Evolutionary conservation across 2,329 filamentous ascomycete species (phyloP).

Genomic region (Mycosphaerelloides madeirae): DNA sequence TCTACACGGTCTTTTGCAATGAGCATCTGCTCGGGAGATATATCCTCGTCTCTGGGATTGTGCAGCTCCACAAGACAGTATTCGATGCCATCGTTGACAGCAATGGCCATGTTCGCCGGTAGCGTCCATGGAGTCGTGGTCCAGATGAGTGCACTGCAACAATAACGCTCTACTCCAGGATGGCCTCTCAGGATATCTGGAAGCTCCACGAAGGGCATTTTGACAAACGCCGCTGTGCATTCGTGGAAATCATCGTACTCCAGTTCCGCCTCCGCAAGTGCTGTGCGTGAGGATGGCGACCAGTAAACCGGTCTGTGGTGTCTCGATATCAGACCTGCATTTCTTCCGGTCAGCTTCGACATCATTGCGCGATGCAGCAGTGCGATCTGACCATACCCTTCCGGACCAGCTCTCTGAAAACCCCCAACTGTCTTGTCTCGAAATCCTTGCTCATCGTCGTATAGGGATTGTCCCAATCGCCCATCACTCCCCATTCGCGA

Average conservation of each 20-base stretch:
- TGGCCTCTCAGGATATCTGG: slow-evolving; percentile 38
- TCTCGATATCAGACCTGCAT: slow-evolving; percentile 64
- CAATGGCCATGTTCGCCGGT: slow-evolving; percentile 86
- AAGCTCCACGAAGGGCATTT: slow-evolving; percentile 61
- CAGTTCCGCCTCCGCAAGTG: slow-evolving; percentile 76
- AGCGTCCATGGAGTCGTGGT: slow-evolving; percentile 98
- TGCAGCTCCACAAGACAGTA: slow-evolving; percentile 50
- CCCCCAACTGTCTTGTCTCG: slow-evolving; percentile 67
- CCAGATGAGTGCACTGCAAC: slow-evolving; percentile 84
- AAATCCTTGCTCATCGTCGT: slow-evolving; percentile 73
- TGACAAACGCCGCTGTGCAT: slow-evolving; percentile 71
- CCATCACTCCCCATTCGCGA: slow-evolving; percentile 70
- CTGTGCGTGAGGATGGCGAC: slow-evolving; percentile 73
- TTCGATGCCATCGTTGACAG: slow-evolving; percentile 66
- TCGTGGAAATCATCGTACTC: slow-evolving; percentile 74
- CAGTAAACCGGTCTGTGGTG: slow-evolving; percentile 81
- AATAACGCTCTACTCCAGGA: slow-evolving; percentile 40
- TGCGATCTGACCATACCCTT: slow-evolving; percentile 37
- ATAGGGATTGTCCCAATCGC: slow-evolving; percentile 72
- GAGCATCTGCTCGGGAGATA: slow-evolving; percentile 50
- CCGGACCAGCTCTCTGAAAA: slow-evolving; percentile 71
- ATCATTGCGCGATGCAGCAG: not conserved
- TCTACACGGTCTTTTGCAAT: slow-evolving; percentile 68
- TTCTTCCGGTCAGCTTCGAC: slow-evolving; percentile 1
- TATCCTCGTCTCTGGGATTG: not conserved